Evolutionary conservation across 2,329 filamentous ascomycete species (phyloP).

Genomic region (Fusarium miscanthi): DNA sequence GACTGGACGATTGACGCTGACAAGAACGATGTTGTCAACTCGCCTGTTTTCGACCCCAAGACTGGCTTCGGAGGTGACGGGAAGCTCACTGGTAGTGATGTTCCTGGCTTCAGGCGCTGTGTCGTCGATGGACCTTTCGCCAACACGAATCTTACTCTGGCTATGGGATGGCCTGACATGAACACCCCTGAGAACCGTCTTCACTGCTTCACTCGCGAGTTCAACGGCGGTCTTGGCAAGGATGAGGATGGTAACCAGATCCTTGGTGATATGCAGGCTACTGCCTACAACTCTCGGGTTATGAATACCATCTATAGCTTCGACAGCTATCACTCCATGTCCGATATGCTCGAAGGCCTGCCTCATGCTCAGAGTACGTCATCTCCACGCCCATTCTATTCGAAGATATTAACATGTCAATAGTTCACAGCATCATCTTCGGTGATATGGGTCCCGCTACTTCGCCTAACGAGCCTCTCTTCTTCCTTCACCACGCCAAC

Average conservation of each 20-base stretch:
- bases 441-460: conserved; percentile 44
- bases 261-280: conserved; percentile 13
- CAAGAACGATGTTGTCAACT: not conserved
- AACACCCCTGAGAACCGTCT: not conserved
- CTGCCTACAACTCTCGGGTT: conserved; percentile 2
- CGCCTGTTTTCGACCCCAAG: conserved; percentile 11
- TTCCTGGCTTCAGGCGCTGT: conserved; percentile 10
- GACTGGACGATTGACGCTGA: conserved; percentile 23
- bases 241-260: not conserved
- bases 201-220: conserved; percentile 20
- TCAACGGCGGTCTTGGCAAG: not conserved
- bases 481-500: conserved; percentile 45
- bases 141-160: conserved; percentile 14
- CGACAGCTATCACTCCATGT: conserved; percentile 8
- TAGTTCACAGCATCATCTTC: conserved; percentile 32
- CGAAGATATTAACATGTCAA: fast-evolving
- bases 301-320: conserved; percentile 24
- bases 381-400: fast-evolving
- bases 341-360: conserved; percentile 5
- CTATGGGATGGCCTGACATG: conserved; percentile 22
- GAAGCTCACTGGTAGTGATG: not conserved
- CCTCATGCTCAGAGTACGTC: conserved; percentile 23
- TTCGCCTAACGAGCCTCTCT: conserved; percentile 45
- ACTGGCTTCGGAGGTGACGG: conserved; percentile 15
- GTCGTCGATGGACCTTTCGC: conserved; percentile 22